Percentiles rank a stretch among this genome's conserved stretches.
phyloP scores from a whole-genome alignment of 2,329 filamentous ascomycete genomes.

The Alternaria incomplexa region DNA sequence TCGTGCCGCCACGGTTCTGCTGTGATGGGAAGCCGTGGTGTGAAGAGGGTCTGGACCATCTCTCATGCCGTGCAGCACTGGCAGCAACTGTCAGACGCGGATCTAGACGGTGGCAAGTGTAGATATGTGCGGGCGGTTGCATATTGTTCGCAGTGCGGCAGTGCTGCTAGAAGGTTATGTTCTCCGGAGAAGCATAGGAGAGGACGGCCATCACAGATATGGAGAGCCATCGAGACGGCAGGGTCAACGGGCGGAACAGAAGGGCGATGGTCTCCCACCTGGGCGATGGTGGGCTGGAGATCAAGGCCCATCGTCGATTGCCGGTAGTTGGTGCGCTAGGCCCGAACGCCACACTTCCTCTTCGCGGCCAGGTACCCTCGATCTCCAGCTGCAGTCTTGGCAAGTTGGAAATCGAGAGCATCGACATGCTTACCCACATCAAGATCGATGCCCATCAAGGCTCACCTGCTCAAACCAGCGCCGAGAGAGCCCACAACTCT shows the following conservation, averaged over 20 bases:
- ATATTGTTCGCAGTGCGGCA: background rate
- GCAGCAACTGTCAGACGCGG: background rate
- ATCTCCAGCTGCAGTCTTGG: constrained; percentile 23
- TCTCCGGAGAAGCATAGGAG: background rate
- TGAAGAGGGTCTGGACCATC: constrained; percentile 1
- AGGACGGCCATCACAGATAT: constrained; percentile 11
- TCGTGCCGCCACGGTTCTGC: constrained; percentile 9
- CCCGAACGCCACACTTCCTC: constrained; percentile 4
- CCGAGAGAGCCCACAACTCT: background rate
- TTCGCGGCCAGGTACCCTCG: constrained; percentile 13
- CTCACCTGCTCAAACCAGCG: background rate
- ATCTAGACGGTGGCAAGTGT: background rate
- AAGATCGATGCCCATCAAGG: constrained; percentile 25
- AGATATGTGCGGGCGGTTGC: background rate
- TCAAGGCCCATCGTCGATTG: constrained; percentile 26
- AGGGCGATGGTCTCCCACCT: constrained; percentile 4
- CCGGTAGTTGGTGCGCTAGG: constrained; percentile 6
- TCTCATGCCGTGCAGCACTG: background rate
- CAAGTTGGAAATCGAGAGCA: constrained; percentile 20
- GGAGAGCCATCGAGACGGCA: background rate
- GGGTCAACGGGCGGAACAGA: background rate
- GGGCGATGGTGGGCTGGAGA: constrained; percentile 7
- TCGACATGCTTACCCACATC: constrained; percentile 14
- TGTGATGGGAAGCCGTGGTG: background rate
- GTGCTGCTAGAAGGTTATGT: background rate